Base-by-base conservation (phyloP, 78 protist genomes). In the Neovahlkampfia damariscottae region DNA sequence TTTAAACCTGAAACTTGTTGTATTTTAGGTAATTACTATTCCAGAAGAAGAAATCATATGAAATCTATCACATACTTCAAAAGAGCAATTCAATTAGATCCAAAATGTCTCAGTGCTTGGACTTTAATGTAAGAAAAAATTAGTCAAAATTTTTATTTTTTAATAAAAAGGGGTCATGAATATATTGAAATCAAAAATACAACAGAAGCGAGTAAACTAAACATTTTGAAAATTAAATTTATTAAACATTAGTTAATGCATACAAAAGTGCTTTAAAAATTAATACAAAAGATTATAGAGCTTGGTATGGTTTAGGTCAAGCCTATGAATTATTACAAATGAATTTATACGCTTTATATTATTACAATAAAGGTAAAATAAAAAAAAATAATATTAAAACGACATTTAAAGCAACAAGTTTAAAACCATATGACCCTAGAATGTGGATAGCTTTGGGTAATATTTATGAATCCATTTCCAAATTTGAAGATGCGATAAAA, bases 141-240 rank as follows among this genome's bases (percentile, higher is more conserved):
- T n/a, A n/a, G n/a, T n/a, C n/a, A n/a, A n/a, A n/a, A n/a, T n/a
- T n/a, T n/a, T n/a, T n/a, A n/a, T n/a, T n/a, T n/a, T n/a, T n/a
- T n/a, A n/a, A n/a, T n/a, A n/a, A n/a, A n/a, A n/a, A n/a, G n/a
- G 88, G 99, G 99, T 19, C 97, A 94, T 72, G 98, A 91, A 35
- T 89, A 79, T 80, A 68, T 32, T 36, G 98, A 94, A 76, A 74
- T 93, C 77, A 80, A 88, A 31, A 94, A 93, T 74, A 86, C 90
- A 0, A 58, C 78, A 0, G 93, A 90, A 0, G 96, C 97, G n/a
- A n/a, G n/a, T n/a, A n/a, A 1, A 88, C n/a, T n/a, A n/a, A n/a
- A n/a, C n/a, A n/a, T n/a, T n/a, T n/a, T n/a, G n/a, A n/a, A n/a
- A n/a, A n/a, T n/a, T n/a, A n/a, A n/a, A n/a, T n/a, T n/a, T n/a